Percentiles rank a stretch among this genome's conserved stretches.
Conservation (phyloP, 768 basidiomycete genomes). For the Russula virescens region DNA sequence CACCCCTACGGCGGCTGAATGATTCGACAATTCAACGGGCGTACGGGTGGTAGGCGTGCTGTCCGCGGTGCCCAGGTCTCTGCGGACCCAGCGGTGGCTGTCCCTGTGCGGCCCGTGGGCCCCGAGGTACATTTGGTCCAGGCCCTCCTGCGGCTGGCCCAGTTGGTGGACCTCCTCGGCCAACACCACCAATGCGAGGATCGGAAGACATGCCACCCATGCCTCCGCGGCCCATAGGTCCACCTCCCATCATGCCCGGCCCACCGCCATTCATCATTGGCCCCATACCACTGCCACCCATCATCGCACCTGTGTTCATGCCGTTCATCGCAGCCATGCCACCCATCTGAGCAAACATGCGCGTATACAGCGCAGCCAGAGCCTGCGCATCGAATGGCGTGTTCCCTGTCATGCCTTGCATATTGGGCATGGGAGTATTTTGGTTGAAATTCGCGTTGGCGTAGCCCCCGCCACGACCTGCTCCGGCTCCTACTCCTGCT, state of each 20-base stretch:
- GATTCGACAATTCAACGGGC: constrained; percentile 27
- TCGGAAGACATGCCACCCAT: constrained; percentile 27
- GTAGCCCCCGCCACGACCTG: constrained; percentile 20
- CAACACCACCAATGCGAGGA: constrained; percentile 24
- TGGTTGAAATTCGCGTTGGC: constrained; percentile 42
- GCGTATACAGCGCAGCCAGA: constrained; percentile 86
- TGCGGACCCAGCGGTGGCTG: constrained; percentile 27
- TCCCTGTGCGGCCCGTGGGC: constrained; percentile 27
- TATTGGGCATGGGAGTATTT: constrained; percentile 27
- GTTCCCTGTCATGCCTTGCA: constrained; percentile 19
- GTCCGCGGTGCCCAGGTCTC: constrained; percentile 29
- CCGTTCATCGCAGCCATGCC: constrained; percentile 48
- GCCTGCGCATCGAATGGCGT: constrained; percentile 86
- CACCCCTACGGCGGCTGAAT: constrained; percentile 13
- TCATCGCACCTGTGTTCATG: constrained; percentile 25
- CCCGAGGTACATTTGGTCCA: constrained; percentile 27
- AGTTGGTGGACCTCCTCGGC: constrained; percentile 16
- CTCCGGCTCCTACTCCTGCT: constrained; percentile 8
- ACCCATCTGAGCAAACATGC: constrained; percentile 72
- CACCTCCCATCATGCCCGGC: constrained; percentile 28
- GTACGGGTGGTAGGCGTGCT: constrained; percentile 33
- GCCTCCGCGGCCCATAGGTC: constrained; percentile 21
- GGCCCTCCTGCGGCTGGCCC: constrained; percentile 20
- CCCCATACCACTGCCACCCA: constrained; percentile 32
- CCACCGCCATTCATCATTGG: constrained; percentile 31